These are phyloP conservation scores for Umbelopsis sp. DNA, from an alignment of 192 early-diverging fungal species.

Conservation along the genomic window DNA sequence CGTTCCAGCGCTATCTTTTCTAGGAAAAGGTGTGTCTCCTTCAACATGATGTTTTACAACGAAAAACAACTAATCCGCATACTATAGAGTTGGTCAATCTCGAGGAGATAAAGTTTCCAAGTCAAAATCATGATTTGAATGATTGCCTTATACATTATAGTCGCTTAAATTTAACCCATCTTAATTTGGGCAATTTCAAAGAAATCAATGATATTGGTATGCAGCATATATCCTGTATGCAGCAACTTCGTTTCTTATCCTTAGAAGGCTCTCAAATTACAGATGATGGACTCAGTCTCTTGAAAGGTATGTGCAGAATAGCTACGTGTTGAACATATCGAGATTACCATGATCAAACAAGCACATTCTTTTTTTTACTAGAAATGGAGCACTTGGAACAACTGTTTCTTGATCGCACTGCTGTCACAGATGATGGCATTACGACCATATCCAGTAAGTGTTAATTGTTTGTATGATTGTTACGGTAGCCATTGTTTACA, in stretches of 20 bases:
- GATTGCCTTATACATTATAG: slow-evolving; percentile 21
- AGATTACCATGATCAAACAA: neutral
- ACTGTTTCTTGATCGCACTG: slow-evolving; percentile 15
- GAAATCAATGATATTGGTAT: slow-evolving; percentile 9
- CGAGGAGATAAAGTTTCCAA: slow-evolving; percentile 49
- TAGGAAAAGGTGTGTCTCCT: slow-evolving; percentile 23
- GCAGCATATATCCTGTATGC: slow-evolving; percentile 1
- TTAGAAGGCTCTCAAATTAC: slow-evolving; percentile 2
- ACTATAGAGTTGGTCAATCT: slow-evolving; percentile 35
- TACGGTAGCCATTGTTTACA: neutral
- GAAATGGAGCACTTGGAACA: slow-evolving; percentile 12
- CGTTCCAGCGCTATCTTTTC: neutral
- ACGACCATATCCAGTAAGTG: slow-evolving; percentile 3
- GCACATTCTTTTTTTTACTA: neutral
- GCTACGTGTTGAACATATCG: neutral
- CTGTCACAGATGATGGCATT: neutral
- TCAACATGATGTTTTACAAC: neutral
- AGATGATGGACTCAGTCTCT: neutral
- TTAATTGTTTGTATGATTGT: neutral
- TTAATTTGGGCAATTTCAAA: slow-evolving; percentile 10
- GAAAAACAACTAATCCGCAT: neutral
- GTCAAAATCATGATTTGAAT: slow-evolving; percentile 51
- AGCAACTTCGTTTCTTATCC: slow-evolving; percentile 11
- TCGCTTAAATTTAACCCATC: neutral
- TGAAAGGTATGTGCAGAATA: neutral